phyloP scores from a whole-genome alignment of 257 asterid species.

The Leonotis leonurus region DNA sequence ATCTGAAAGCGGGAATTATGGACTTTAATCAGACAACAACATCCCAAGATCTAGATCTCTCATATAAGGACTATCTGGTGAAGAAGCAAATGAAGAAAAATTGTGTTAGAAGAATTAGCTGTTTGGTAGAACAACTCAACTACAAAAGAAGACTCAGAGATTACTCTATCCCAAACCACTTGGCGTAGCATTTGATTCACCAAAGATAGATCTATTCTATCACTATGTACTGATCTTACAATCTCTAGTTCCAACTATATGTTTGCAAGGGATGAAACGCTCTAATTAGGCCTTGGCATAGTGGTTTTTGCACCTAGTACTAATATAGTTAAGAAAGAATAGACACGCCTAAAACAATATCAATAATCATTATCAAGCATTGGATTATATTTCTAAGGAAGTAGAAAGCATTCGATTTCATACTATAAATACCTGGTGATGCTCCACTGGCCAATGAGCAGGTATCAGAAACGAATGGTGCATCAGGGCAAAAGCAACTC shows the following conservation, averaged over 20 bases:
- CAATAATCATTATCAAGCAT: not conserved
- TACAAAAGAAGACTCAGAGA: no score
- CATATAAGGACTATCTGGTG: no score
- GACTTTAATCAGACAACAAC: not conserved
- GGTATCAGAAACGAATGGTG: conserved; percentile 28
- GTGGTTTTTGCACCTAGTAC: not conserved
- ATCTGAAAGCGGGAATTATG: not conserved
- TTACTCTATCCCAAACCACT: no score
- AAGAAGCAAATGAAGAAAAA: no score
- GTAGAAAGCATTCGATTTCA: not conserved
- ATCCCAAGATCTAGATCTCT: no score
- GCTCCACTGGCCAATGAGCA: no score
- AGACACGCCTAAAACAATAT: not conserved
- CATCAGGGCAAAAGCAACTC: conserved; percentile 48
- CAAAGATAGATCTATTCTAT: not conserved
- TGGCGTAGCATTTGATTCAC: no score
- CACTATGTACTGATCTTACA: not conserved
- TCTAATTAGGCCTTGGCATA: not conserved
- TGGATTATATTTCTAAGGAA: not conserved
- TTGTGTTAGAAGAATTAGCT: no score
- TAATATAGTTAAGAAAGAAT: not conserved
- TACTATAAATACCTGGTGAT: conserved; percentile 11
- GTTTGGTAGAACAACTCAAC: no score
- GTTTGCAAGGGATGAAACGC: not conserved
- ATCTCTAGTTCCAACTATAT: not conserved